phyloP scores from a whole-genome alignment of 176 grass and related monocot genomes.

The Sorghum bicolor region Sorghum_bicolor_NCBIv3 NC_012871.2:8568001-8568500 shows the following conservation, averaged over 20 bases:
- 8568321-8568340: background rate
- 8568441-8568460: background rate
- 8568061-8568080: background rate
- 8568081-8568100: background rate
- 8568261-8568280: background rate
- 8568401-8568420: background rate
- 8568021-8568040: slow-evolving; percentile 9
- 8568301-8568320: background rate
- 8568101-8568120: slow-evolving; percentile 21
- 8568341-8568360: background rate
- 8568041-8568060: slow-evolving; percentile 6
- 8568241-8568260: background rate
- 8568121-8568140: background rate
- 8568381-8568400: background rate
- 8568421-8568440: background rate
- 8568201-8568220: background rate
- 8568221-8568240: background rate
- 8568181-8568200: background rate
- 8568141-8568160: background rate
- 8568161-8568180: slow-evolving; percentile 11
- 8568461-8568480: slow-evolving; percentile 16
- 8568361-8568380: background rate
- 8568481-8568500: background rate
- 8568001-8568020: background rate
- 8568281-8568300: background rate